Evolutionary conservation across 2,329 filamentous ascomycete genomes (phyloP), one percentile per base, ranked within the genome.

Genomic region (Ophiosphaerella herpotricha): DNA sequence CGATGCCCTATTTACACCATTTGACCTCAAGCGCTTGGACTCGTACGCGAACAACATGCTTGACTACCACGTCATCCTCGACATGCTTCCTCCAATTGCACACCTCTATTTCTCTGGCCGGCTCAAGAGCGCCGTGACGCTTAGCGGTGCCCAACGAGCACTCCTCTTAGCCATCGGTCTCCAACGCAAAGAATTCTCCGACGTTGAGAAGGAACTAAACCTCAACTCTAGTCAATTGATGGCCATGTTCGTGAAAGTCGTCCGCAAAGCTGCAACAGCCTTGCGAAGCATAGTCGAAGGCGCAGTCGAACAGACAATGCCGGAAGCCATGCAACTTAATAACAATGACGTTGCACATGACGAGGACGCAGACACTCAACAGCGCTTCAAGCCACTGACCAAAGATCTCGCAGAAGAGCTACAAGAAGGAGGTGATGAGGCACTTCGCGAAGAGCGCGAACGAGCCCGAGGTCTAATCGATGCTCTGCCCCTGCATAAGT

Each of bases 31-130:
- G 78, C 87, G 94, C 24, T 81, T 99, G 3, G 93, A 97, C 70
- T 92, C 89, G 37, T 99, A 99, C 66, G 90, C 94, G 13, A 96
- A 95, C 75, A 96, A 96, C 75, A 89, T 97, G 82, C 85, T 99
- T 36, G 95, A 99, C 74, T 96, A 97, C 78, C 95, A 97, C 68
- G 92, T 97, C 61, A 94, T 99, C 47, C 82, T 97, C 24, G 95
- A 99, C 70, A 84, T 99, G 67, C 81, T 99, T 48, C 94, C 94
- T 0, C 83, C 81, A 1, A 85, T 99, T 55, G 88, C 94, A 1
- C 80, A 81, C 21, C 82, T 96, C 23, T 97, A 93, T 78, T 99
- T 99, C 74, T 86, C 85, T 0, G 89, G 90, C 40, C 85, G 86
- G 8, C 78, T 97, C 14, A 85, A 82, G 63, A 74, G 77, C 32